These are phyloP conservation scores for Croton setiger DNA, from an alignment of 441 rosid genomes.

Conservation along the genomic window DNA sequence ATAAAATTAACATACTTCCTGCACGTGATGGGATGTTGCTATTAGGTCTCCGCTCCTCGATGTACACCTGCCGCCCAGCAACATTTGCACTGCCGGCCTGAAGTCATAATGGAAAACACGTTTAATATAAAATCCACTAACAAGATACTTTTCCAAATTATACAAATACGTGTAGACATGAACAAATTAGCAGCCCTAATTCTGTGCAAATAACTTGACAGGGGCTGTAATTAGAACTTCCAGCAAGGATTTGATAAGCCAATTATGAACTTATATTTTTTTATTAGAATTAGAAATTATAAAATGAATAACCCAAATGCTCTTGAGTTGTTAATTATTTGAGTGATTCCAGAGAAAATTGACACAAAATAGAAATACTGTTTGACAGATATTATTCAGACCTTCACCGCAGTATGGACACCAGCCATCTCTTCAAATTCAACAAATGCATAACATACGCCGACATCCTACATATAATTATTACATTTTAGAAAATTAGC, in stretches of 20 bases:
- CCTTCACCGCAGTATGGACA: slow-evolving; percentile 58
- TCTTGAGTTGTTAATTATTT: background rate
- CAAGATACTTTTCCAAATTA: background rate
- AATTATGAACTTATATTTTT: background rate
- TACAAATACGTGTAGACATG: background rate
- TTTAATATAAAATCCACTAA: slow-evolving; percentile 9
- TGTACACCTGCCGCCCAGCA: slow-evolving; percentile 61
- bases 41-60: slow-evolving; percentile 68
- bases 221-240: background rate
- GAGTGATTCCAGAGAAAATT: background rate
- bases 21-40: slow-evolving; percentile 56
- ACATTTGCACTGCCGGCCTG: slow-evolving; percentile 53
- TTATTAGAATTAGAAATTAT: background rate
- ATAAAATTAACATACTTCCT: slow-evolving; percentile 43
- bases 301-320: background rate
- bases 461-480: slow-evolving; percentile 54
- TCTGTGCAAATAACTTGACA: too few species aligned
- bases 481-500: slow-evolving; percentile 11
- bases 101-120: slow-evolving; percentile 12
- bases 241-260: background rate
- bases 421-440: slow-evolving; percentile 63
- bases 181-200: background rate
- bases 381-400: slow-evolving; percentile 18
- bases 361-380: background rate
- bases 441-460: slow-evolving; percentile 74